Conservation (phyloP, 2,329 filamentous ascomycete species). For the Aspergillus tamarii region DNA sequence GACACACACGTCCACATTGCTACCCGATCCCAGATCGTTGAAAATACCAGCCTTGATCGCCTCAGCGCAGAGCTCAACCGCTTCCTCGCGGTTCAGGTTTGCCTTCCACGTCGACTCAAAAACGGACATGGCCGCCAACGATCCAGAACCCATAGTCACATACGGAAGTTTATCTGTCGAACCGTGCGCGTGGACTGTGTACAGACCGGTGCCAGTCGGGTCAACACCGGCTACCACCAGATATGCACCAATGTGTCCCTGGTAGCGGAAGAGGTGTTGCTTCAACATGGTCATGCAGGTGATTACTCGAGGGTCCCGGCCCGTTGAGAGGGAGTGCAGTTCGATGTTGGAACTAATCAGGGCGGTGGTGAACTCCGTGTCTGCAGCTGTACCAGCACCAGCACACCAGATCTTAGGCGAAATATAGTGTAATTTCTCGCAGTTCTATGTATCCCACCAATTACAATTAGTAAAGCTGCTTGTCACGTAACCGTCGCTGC, state of each 20-base stretch:
- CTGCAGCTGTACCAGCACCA: conserved; percentile 93
- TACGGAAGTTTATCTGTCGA: conserved; percentile 98
- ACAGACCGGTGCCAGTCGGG: conserved; percentile 91
- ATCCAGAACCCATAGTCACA: conserved; percentile 98
- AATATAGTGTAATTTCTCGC: conserved; percentile 99
- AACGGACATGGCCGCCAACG: conserved; percentile 93
- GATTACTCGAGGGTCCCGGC: conserved; percentile 93
- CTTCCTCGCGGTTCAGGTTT: conserved; percentile 73
- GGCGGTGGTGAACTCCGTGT: conserved; percentile 98
- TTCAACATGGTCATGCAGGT: conserved; percentile 99
- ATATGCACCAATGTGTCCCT: conserved; percentile 97
- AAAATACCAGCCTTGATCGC: conserved; percentile 97
- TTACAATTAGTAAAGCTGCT: not conserved
- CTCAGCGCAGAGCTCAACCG: conserved; percentile 79
- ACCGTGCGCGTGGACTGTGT: conserved; percentile 97
- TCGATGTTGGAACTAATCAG: conserved; percentile 99
- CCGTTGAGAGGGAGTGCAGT: conserved; percentile 93
- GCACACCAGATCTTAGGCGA: conserved; percentile 99
- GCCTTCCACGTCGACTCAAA: conserved; percentile 97
- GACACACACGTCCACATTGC: conserved; percentile 94
- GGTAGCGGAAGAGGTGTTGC: conserved; percentile 98
- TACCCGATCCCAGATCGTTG: conserved; percentile 95
- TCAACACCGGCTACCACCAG: conserved; percentile 96
- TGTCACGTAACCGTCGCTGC: not conserved
- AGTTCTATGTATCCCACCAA: conserved; percentile 65